These are phyloP conservation scores for Alnus rubra DNA, from an alignment of 306 rosid species.

Conservation along the genomic window DNA sequence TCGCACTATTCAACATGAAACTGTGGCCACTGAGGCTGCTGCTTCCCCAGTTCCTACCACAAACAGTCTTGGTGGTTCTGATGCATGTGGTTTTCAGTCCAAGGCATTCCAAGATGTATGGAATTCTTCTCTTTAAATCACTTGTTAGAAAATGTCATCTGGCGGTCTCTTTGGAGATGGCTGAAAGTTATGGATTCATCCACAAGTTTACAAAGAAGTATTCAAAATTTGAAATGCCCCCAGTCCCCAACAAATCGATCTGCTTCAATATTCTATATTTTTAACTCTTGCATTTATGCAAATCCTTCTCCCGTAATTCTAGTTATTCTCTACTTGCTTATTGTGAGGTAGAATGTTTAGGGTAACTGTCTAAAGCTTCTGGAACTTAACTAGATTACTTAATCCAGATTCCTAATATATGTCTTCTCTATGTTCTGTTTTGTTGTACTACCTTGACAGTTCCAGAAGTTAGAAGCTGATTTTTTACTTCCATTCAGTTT, in stretches of 20 bases:
- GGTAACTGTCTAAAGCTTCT: neutral
- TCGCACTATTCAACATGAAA: constrained; percentile 73
- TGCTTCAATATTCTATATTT: neutral
- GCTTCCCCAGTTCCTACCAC: constrained; percentile 57
- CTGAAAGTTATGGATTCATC: neutral
- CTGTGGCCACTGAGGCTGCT: constrained; percentile 53
- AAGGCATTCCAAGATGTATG: constrained; percentile 92
- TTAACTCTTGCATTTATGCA: neutral
- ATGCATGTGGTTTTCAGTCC: constrained; percentile 59
- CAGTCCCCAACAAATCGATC: neutral
- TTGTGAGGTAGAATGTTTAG: neutral
- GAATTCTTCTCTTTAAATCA: neutral
- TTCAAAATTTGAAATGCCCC: neutral
- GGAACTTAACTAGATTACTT: neutral
- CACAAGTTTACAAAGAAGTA: neutral
- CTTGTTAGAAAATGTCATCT: neutral
- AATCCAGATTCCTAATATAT: neutral
- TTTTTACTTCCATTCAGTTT: neutral
- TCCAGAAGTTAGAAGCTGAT: neutral
- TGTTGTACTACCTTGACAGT: neutral
- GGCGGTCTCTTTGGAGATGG: neutral
- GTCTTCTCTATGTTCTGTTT: neutral
- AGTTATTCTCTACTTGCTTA: neutral
- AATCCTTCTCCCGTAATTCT: neutral
- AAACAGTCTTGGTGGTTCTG: constrained; percentile 49